Conservation (phyloP, 164 flowering plant species). For the Annona squamosa region DNA sequence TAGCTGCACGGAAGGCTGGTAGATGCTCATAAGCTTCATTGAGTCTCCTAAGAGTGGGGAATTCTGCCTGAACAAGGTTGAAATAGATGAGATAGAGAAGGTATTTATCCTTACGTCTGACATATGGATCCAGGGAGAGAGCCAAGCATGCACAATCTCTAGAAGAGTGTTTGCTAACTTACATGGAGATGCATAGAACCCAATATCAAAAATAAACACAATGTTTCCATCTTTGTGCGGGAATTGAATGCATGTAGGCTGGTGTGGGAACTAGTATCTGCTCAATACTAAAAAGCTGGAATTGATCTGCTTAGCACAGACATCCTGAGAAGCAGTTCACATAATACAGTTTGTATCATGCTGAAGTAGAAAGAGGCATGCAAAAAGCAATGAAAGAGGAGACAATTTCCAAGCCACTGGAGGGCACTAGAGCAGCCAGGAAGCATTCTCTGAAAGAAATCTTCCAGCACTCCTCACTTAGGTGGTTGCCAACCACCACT, state of each 20-base stretch:
- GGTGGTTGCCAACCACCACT: too few relatives aligned
- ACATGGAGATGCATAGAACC: background rate
- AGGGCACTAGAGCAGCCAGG: too few relatives aligned
- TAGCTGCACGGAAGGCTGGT: constrained; percentile 50
- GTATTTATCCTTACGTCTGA: background rate
- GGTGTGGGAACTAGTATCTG: background rate
- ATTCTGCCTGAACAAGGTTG: constrained; percentile 37
- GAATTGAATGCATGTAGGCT: background rate
- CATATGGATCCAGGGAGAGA: background rate
- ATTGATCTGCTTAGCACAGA: background rate
- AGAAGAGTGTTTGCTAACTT: background rate
- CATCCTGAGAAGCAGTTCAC: background rate
- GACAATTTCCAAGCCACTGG: background rate
- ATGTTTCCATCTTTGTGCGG: background rate
- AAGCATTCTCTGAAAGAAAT: too few relatives aligned
- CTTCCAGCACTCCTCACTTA: too few relatives aligned
- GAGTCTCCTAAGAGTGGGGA: constrained; percentile 46
- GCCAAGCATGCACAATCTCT: background rate
- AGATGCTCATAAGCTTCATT: constrained; percentile 39
- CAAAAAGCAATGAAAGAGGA: background rate
- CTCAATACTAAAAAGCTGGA: background rate
- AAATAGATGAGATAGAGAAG: background rate
- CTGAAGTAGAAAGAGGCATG: background rate
- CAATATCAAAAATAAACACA: background rate
- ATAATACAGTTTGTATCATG: background rate